Evolutionary conservation across 1,284 basidiomycete genomes (phyloP).

Genomic region (Puccinia coronata): DNA sequence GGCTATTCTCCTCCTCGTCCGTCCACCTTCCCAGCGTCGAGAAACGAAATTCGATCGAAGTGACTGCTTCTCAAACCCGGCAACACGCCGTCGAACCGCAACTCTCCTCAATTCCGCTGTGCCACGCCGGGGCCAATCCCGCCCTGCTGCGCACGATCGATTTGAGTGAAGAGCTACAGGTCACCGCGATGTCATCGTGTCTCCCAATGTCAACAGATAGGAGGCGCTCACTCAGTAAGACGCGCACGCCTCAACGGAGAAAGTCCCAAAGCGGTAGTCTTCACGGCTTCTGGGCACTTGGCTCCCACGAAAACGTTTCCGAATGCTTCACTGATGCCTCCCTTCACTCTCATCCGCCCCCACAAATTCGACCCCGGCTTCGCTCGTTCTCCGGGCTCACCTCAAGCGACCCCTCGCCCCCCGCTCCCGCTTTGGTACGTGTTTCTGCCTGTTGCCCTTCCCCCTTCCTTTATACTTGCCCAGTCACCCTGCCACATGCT

Average conservation of each 20-base stretch:
- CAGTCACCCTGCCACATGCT: not conserved
- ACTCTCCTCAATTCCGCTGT: not conserved
- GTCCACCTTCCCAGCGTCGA: not conserved
- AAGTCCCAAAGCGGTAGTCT: not conserved
- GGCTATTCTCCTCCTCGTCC: not conserved
- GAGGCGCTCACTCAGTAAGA: not conserved
- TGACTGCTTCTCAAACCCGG: not conserved
- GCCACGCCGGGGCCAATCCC: not conserved
- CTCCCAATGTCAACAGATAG: not conserved
- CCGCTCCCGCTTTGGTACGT: not conserved
- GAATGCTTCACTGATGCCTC: not conserved
- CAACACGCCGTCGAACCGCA: not conserved
- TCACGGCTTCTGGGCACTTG: not conserved
- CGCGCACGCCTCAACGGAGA: not conserved
- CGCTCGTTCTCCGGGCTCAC: conserved; percentile 10
- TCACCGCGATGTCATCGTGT: not conserved
- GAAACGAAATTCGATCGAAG: not conserved
- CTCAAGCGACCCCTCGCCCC: not conserved
- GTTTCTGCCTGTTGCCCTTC: not conserved
- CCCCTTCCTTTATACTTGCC: not conserved
- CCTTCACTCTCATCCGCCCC: not conserved
- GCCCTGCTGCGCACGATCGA: not conserved
- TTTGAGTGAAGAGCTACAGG: not conserved
- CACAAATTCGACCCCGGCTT: not conserved
- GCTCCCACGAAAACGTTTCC: not conserved